phyloP scores from a whole-genome alignment of 352 stramenopile species.

The Phytopythium sindhum region DNA sequence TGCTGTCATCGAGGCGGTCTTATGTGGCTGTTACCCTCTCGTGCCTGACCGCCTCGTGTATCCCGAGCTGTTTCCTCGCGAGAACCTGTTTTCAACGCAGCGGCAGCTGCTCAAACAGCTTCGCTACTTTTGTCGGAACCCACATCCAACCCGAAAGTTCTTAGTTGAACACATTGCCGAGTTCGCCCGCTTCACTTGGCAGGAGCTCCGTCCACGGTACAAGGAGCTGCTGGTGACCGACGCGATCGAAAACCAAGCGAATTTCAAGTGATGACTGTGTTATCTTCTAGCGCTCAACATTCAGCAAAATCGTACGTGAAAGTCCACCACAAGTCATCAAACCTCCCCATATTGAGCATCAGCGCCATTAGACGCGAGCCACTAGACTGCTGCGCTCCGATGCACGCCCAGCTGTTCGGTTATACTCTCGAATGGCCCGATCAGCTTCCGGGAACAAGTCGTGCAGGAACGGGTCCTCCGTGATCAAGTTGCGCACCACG shows the following conservation, averaged over 20 bases:
- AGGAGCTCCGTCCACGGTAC: slow-evolving; percentile 19
- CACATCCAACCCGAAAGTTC: slow-evolving; percentile 17
- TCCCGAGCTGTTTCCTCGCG: slow-evolving; percentile 35
- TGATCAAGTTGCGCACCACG: slow-evolving; percentile 34
- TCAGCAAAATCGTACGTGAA: background rate
- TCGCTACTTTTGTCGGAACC: slow-evolving; percentile 32
- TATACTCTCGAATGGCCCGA: slow-evolving; percentile 50
- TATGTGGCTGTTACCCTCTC: slow-evolving; percentile 43
- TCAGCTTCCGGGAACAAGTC: slow-evolving; percentile 56
- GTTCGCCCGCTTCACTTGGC: slow-evolving; percentile 34
- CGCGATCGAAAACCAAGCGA: background rate
- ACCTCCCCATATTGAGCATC: background rate
- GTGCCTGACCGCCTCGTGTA: slow-evolving; percentile 51
- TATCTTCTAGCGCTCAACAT: no score
- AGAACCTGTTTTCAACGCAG: slow-evolving; percentile 38
- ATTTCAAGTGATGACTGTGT: background rate
- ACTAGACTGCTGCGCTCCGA: slow-evolving; percentile 6
- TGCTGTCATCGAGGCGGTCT: slow-evolving; percentile 41
- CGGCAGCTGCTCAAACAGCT: slow-evolving; percentile 46
- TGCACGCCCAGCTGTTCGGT: background rate
- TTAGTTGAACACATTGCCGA: slow-evolving; percentile 4
- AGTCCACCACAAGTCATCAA: background rate
- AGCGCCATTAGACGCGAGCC: background rate
- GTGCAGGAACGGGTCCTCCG: slow-evolving; percentile 72
- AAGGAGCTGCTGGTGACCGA: slow-evolving; percentile 14